Conservation (phyloP, 1,284 basidiomycete species). For the Termitomyces sp. region DNA sequence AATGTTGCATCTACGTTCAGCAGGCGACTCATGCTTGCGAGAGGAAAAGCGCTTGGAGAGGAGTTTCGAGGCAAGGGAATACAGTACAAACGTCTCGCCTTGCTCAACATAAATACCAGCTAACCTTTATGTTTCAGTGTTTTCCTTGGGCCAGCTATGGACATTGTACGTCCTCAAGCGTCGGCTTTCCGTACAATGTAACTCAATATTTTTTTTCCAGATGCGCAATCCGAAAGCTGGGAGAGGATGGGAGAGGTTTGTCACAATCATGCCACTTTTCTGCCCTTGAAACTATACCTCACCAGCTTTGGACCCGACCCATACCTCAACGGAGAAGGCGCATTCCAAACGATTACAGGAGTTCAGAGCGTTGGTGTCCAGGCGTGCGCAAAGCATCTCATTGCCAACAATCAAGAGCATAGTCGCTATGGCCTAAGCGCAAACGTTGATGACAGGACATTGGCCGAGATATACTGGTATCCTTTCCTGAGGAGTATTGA, state of each 20-base stretch:
- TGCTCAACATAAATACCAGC: not conserved
- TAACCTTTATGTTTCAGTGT: slow-evolving; percentile 28
- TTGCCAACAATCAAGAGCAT: slow-evolving; percentile 52
- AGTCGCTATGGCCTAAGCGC: slow-evolving; percentile 39
- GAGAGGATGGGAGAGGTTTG: slow-evolving; percentile 60
- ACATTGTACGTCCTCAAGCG: slow-evolving; percentile 39
- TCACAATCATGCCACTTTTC: not conserved
- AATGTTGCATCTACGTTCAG: slow-evolving; percentile 54
- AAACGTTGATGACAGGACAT: slow-evolving; percentile 63
- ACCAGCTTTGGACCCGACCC: slow-evolving; percentile 53
- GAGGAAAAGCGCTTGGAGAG: slow-evolving; percentile 67
- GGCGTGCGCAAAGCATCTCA: slow-evolving; percentile 62
- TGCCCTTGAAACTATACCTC: not conserved
- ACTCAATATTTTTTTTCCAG: slow-evolving; percentile 20
- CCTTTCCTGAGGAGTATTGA: slow-evolving; percentile 50
- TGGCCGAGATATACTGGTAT: slow-evolving; percentile 56
- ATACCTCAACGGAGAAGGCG: slow-evolving; percentile 58
- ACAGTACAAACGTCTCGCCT: slow-evolving; percentile 39
- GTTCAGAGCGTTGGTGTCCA: slow-evolving; percentile 63
- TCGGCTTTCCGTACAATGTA: not conserved
- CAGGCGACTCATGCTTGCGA: slow-evolving; percentile 48
- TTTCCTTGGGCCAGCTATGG: slow-evolving; percentile 55
- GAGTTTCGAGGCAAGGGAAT: slow-evolving; percentile 75
- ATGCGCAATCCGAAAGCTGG: slow-evolving; percentile 54
- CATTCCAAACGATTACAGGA: slow-evolving; percentile 54